Percentiles rank a stretch among this genome's conserved stretches.
Evolutionary conservation across 83 land plant species (phyloP).

Genomic region (Larix sibirica): DNA sequence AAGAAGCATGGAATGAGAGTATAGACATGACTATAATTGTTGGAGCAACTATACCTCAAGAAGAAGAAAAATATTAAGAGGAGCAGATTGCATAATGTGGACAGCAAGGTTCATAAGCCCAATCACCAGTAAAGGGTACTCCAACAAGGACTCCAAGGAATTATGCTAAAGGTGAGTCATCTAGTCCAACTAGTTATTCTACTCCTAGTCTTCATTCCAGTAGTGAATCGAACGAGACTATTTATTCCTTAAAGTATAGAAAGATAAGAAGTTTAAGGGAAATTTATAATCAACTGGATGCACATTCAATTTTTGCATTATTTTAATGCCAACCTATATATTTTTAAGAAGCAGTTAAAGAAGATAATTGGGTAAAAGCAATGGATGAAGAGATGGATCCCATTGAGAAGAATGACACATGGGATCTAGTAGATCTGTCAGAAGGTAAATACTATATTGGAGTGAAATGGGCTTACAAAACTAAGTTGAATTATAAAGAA

Average conservation of each 20-base stretch:
- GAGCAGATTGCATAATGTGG: neutral
- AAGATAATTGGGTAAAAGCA: neutral
- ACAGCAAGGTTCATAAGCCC: neutral
- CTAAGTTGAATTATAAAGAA: too few species aligned
- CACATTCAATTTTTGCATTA: neutral
- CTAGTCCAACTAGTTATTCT: neutral
- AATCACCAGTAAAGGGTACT: neutral
- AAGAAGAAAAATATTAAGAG: neutral
- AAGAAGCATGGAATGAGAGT: neutral
- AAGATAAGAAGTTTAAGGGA: neutral
- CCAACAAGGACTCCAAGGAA: neutral
- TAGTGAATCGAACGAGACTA: too few species aligned
- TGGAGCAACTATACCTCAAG: neutral
- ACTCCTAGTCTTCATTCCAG: neutral
- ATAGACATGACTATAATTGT: neutral
- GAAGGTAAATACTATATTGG: too few species aligned
- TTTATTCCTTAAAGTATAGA: too few species aligned
- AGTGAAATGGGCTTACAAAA: too few species aligned
- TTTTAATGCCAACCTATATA: neutral
- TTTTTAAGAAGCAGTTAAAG: neutral
- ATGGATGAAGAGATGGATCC: neutral
- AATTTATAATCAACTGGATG: neutral
- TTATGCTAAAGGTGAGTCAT: neutral
- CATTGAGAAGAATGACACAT: neutral
- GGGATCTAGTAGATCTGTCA: neutral